A percentile compares a stretch with the other conserved stretches of the same genome.
Conservation (phyloP, 2,329 filamentous ascomycete species). For the Dothidotthia symphoricarpi region DNA sequence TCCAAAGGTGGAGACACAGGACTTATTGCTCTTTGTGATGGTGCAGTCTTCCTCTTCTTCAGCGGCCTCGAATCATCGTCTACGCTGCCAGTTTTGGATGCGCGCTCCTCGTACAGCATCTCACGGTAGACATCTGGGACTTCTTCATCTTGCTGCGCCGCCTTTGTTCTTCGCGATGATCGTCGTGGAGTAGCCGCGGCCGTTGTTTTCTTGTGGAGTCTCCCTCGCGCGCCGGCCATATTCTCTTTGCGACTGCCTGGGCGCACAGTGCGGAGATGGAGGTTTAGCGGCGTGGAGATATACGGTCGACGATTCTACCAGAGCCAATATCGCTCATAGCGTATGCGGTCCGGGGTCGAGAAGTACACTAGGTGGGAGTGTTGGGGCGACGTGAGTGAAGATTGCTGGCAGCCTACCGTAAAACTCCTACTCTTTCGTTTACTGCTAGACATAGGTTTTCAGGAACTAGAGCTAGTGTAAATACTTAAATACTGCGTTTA, state of each 20-base stretch:
- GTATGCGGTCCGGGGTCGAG: neutral
- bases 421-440: too few relatives aligned
- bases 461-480: too few relatives aligned
- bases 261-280: slow-evolving; percentile 1
- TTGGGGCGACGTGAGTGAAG: too few relatives aligned
- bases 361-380: too few relatives aligned
- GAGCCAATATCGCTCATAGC: neutral
- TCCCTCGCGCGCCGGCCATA: slow-evolving; percentile 33
- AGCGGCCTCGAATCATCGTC: slow-evolving; percentile 38
- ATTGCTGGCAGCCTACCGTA: too few relatives aligned
- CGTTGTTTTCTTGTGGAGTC: slow-evolving; percentile 18
- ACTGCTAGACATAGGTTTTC: too few relatives aligned
- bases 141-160: slow-evolving; percentile 21
- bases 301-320: neutral
- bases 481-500: too few relatives aligned
- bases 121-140: slow-evolving; percentile 49
- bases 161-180: slow-evolving; percentile 23
- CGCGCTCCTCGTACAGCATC: slow-evolving; percentile 46
- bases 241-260: slow-evolving; percentile 2
- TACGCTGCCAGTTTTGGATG: slow-evolving; percentile 28
- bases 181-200: slow-evolving; percentile 19
- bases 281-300: neutral
- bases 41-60: slow-evolving; percentile 39
- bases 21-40: slow-evolving; percentile 5
- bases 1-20: slow-evolving; percentile 2